Percentiles rank a stretch among this genome's conserved stretches.
These are phyloP conservation scores for Castanospermum australe DNA, from an alignment of 306 rosid genomes.

Conservation along the genomic window DNA sequence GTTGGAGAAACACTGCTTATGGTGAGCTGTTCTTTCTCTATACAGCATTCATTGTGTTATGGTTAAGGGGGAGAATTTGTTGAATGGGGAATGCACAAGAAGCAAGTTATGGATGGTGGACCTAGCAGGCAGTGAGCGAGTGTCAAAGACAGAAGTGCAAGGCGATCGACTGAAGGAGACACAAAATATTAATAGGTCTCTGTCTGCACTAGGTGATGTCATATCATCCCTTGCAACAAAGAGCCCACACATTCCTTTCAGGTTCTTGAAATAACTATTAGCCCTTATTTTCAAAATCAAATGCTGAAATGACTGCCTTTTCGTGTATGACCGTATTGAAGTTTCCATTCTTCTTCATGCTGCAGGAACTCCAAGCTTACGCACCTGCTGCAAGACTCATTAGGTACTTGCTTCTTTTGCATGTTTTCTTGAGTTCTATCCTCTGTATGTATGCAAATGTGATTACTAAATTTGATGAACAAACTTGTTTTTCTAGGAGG, in stretches of 20 bases:
- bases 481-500: constrained; percentile 61
- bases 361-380: constrained; percentile 97
- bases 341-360: constrained; percentile 6
- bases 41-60: constrained; percentile 92
- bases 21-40: constrained; percentile 16
- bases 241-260: constrained; percentile 90
- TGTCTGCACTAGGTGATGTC: constrained; percentile 98
- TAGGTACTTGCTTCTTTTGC: constrained; percentile 54
- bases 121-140: constrained; percentile 95
- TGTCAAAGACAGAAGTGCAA: constrained; percentile 92
- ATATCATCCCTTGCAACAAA: constrained; percentile 94
- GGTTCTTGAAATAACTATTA: constrained; percentile 44
- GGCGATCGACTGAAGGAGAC: constrained; percentile 97
- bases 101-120: constrained; percentile 98
- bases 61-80: constrained; percentile 95
- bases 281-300: constrained; percentile 14
- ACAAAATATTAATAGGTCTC: constrained; percentile 90
- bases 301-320: constrained; percentile 2
- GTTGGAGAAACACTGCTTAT: constrained; percentile 25
- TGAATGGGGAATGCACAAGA: constrained; percentile 84
- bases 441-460: neutral
- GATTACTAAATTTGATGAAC: constrained; percentile 26
- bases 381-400: constrained; percentile 94
- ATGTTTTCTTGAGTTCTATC: neutral
- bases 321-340: neutral